Evolutionary conservation across 2,329 filamentous ascomycete genomes (phyloP).

Genomic region (Orbilia oligospora): DNA sequence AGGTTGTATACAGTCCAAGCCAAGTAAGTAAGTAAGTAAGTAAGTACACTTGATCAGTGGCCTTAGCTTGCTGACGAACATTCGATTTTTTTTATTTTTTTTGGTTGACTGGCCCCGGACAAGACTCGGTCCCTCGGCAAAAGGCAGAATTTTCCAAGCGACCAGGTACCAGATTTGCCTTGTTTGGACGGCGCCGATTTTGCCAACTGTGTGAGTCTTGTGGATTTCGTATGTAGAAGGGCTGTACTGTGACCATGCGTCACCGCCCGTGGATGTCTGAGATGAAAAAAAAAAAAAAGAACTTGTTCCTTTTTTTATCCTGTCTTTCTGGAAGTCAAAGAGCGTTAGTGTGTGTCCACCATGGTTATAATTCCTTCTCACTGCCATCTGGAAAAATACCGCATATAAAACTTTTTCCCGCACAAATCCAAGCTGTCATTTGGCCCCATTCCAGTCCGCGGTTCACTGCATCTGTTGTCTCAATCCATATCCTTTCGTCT

Average conservation of each 20-base stretch:
- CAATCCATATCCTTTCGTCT: slow-evolving; percentile 32
- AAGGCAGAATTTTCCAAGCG: slow-evolving; percentile 51
- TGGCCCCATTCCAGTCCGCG: slow-evolving; percentile 22
- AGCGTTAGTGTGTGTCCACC: slow-evolving; percentile 35
- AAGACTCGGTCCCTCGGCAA: slow-evolving; percentile 39
- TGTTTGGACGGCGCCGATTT: slow-evolving; percentile 10
- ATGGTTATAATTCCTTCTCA: slow-evolving; percentile 34
- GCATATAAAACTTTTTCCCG: slow-evolving; percentile 61
- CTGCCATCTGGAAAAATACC: slow-evolving; percentile 53
- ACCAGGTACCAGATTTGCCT: slow-evolving; percentile 36
- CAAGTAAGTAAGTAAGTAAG: no score
- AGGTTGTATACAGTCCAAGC: no score
- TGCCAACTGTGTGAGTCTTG: slow-evolving; percentile 30
- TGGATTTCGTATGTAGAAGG: slow-evolving; percentile 7
- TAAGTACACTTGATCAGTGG: no score
- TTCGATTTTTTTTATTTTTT: no score
- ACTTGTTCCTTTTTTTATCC: slow-evolving; percentile 30
- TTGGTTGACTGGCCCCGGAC: no score
- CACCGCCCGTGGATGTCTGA: slow-evolving; percentile 22
- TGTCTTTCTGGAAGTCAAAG: slow-evolving; percentile 32
- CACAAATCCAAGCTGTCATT: slow-evolving; percentile 33
- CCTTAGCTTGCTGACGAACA: no score
- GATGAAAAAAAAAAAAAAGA: slow-evolving; percentile 15
- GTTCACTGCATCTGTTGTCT: slow-evolving; percentile 45
- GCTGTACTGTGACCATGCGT: slow-evolving; percentile 46